Evolutionary conservation across 192 early-diverging fungal species (phyloP).

Genomic region (Backusella parvicylindrica): DNA sequence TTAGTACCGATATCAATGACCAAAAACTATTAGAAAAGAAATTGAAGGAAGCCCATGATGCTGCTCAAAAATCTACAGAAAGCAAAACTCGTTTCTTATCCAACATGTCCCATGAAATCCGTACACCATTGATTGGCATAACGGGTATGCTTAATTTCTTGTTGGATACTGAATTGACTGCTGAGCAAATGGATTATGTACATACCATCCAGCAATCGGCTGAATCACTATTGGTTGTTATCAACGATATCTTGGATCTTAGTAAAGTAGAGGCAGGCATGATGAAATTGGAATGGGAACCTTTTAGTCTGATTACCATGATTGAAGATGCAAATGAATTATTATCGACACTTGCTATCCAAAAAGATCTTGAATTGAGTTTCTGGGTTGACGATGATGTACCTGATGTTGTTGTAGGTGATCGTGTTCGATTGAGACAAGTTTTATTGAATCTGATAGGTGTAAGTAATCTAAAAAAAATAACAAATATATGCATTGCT

Average conservation of each 20-base stretch:
- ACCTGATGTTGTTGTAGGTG: conserved; percentile 65
- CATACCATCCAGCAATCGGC: conserved; percentile 75
- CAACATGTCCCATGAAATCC: conserved; percentile 70
- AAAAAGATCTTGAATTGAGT: conserved; percentile 66
- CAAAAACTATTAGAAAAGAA: conserved; percentile 56
- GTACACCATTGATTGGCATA: conserved; percentile 81
- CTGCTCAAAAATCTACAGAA: conserved; percentile 56
- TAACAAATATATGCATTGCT: not conserved
- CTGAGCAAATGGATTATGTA: conserved; percentile 75
- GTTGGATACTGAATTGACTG: conserved; percentile 71
- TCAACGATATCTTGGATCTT: conserved; percentile 83
- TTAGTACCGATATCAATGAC: conserved; percentile 56
- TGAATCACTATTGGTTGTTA: conserved; percentile 70
- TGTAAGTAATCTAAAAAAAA: conserved; percentile 34
- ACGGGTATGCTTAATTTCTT: conserved; percentile 73
- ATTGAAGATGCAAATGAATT: conserved; percentile 71
- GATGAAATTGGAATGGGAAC: conserved; percentile 73
- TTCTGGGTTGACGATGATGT: conserved; percentile 71
- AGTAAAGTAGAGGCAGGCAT: conserved; percentile 83
- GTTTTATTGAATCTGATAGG: conserved; percentile 78
- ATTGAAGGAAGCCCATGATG: conserved; percentile 55
- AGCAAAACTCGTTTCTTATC: conserved; percentile 60
- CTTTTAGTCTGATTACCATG: conserved; percentile 58
- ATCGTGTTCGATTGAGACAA: conserved; percentile 73
- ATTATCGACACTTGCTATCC: conserved; percentile 66